These are phyloP conservation scores for Penicillium cataractarum DNA, from an alignment of 495 filamentous ascomycete genomes.

Conservation along the genomic window DNA sequence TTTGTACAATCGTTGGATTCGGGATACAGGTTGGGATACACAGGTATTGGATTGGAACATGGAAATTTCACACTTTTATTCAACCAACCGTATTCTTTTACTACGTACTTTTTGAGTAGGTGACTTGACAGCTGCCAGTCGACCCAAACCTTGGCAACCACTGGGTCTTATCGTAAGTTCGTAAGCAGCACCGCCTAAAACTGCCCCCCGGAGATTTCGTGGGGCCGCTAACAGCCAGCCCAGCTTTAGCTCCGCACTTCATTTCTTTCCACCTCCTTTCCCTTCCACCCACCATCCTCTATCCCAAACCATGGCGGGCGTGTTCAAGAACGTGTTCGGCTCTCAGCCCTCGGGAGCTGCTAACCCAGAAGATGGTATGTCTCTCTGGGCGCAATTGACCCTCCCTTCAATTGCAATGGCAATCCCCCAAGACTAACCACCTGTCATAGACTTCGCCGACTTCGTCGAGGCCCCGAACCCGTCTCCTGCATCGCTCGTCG, in stretches of 20 bases:
- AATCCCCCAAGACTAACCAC: slow-evolving; percentile 7
- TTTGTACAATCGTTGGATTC: slow-evolving; percentile 22
- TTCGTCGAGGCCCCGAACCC: slow-evolving; percentile 71
- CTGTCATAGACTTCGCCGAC: slow-evolving; percentile 71
- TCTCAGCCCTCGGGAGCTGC: slow-evolving; percentile 56
- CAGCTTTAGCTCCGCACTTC: slow-evolving; percentile 36
- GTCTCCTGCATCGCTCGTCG: slow-evolving; percentile 55
- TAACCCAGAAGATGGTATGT: slow-evolving; percentile 65
- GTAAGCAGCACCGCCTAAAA: slow-evolving; percentile 18
- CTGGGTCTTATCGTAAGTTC: slow-evolving; percentile 1
- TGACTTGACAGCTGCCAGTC: slow-evolving; percentile 5
- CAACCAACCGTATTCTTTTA: neutral
- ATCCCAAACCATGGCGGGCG: slow-evolving; percentile 61
- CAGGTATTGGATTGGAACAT: slow-evolving; percentile 14
- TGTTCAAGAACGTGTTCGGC: slow-evolving; percentile 70
- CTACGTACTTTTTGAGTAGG: neutral
- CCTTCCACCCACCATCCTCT: slow-evolving; percentile 27
- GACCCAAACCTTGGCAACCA: slow-evolving; percentile 2
- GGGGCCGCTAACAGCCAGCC: slow-evolving; percentile 32
- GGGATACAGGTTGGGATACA: slow-evolving; percentile 8
- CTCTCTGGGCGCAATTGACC: slow-evolving; percentile 14
- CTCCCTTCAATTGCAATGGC: neutral
- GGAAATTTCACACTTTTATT: slow-evolving; percentile 3
- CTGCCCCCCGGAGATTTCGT: slow-evolving; percentile 27
- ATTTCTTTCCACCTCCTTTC: slow-evolving; percentile 38